A percentile compares a stretch with the other conserved stretches of the same genome.
phyloP scores from a whole-genome alignment of 1,284 basidiomycete species.

The Moniliophthora roreri region DNA sequence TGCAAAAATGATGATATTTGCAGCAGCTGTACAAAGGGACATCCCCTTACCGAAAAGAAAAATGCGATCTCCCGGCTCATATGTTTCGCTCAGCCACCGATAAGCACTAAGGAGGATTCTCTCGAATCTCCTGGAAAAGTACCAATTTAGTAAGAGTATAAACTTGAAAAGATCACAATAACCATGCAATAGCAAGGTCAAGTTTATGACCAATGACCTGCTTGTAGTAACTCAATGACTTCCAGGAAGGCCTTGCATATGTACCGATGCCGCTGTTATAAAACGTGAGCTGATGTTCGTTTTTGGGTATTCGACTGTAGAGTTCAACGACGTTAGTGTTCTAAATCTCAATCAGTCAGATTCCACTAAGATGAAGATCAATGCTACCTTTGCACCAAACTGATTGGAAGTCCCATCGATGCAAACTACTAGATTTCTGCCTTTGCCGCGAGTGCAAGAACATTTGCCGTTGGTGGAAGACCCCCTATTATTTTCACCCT shows the following conservation, averaged over 20 bases:
- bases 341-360: conserved; percentile 7
- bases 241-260: conserved; percentile 29
- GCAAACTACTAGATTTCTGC: conserved; percentile 23
- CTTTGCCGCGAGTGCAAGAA: no score
- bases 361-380: background rate
- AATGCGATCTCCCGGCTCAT: conserved; percentile 31
- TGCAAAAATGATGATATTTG: conserved; percentile 13
- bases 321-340: conserved; percentile 26
- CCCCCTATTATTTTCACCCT: no score
- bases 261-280: conserved; percentile 45
- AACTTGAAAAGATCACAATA: background rate
- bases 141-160: background rate
- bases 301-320: conserved; percentile 19
- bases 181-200: conserved; percentile 32
- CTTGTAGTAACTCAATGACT: conserved; percentile 16
- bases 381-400: conserved; percentile 20
- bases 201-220: conserved; percentile 20
- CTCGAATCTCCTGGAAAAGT: conserved; percentile 31
- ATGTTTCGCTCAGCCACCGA: conserved; percentile 38
- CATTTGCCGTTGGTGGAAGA: no score
- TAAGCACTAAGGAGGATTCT: conserved; percentile 35
- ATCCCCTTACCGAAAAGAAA: conserved; percentile 33
- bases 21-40: background rate
- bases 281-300: conserved; percentile 28
- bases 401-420: conserved; percentile 26